These are phyloP conservation scores for Penicillium parvum DNA, from an alignment of 495 filamentous ascomycete genomes.

Conservation along the genomic window DNA sequence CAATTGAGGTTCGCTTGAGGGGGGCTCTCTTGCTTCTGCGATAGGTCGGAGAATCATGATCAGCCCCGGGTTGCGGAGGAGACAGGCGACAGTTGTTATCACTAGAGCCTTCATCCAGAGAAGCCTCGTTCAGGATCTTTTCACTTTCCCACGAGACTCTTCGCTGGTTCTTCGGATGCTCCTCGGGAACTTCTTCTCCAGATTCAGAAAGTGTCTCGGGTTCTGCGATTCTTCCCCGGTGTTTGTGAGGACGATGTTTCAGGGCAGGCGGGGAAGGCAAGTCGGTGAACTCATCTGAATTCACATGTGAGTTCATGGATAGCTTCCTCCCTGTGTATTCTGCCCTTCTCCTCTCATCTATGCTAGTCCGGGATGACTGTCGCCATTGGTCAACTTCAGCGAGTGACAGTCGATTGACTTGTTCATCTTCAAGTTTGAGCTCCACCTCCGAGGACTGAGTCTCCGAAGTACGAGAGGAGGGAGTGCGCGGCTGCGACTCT, in stretches of 20 bases:
- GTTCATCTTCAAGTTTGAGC: slow-evolving; percentile 34
- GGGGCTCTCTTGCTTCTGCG: slow-evolving; percentile 13
- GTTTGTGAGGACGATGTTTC: slow-evolving; percentile 42
- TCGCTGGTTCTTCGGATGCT: slow-evolving; percentile 30
- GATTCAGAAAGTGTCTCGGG: too few species aligned
- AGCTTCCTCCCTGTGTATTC: slow-evolving; percentile 31
- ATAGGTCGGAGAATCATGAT: slow-evolving; percentile 20
- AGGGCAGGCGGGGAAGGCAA: slow-evolving; percentile 41
- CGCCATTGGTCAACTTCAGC: slow-evolving; percentile 37
- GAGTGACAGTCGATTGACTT: slow-evolving; percentile 39
- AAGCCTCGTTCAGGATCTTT: slow-evolving; percentile 32
- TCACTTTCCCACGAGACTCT: slow-evolving; percentile 46
- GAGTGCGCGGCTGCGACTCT: slow-evolving; percentile 35
- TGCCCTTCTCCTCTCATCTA: slow-evolving; percentile 32
- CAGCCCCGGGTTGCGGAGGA: neutral
- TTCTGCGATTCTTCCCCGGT: slow-evolving; percentile 35
- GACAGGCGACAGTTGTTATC: slow-evolving; percentile 5
- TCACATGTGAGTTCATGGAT: slow-evolving; percentile 25
- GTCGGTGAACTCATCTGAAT: slow-evolving; percentile 24
- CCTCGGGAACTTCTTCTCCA: slow-evolving; percentile 17
- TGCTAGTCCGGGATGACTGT: slow-evolving; percentile 26
- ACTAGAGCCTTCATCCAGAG: slow-evolving; percentile 6
- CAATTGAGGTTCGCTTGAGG: slow-evolving; percentile 9
- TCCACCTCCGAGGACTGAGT: slow-evolving; percentile 32
- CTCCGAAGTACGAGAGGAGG: slow-evolving; percentile 26